Evolutionary conservation across 805 yeast species (phyloP), one percentile per base, ranked within the genome.

Genomic region (Candida pseudoglaebosa): DNA sequence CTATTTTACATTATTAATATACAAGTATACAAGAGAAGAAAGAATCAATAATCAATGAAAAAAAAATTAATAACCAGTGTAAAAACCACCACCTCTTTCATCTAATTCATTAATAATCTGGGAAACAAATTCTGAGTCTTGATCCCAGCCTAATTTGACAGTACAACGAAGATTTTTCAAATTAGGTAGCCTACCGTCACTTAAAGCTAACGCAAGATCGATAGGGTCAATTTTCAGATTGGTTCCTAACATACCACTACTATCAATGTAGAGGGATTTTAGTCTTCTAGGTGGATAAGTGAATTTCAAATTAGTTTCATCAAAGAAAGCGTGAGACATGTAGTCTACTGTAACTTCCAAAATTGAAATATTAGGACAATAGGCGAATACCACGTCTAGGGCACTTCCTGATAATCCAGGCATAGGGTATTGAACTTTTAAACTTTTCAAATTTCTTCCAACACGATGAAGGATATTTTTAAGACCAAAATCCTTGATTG

Each of bases 221-320:
- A 87, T 84, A 0, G 98, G 96, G 50, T 86, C 87, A 24, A 93
- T 64, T 53, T 87, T 87, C 17, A 82, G 76, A 2, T 88, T 75
- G 41, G 90, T 86, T 2, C 97, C 97, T 42, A 84, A 61, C 64
- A 82, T 78, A 1, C 98, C 97, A 44, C 95, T 82, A 33, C 95
- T 82, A 41, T 86, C 91, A 18, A 93, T 71, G 53, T 78, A 77
- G 24, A 93, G 58, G 1, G 78, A 73, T 37, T 67, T 70, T 43
- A 91, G 61, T 1, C 87, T 86, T 21, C 72, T 49, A 12, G 59
- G 51, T 24, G 50, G 44, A 2, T 47, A 45, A 16, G 56, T 34
- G 30, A 44, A 47, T 9, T 52, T 47, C 28, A 66, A 47, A 53
- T 57, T 45, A 29, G 56, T 55, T 28, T 57, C 68, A 45, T 59